These are phyloP conservation scores for Talaromyces sp. DNA, from an alignment of 2,329 filamentous ascomycete genomes.

Conservation along the genomic window DNA sequence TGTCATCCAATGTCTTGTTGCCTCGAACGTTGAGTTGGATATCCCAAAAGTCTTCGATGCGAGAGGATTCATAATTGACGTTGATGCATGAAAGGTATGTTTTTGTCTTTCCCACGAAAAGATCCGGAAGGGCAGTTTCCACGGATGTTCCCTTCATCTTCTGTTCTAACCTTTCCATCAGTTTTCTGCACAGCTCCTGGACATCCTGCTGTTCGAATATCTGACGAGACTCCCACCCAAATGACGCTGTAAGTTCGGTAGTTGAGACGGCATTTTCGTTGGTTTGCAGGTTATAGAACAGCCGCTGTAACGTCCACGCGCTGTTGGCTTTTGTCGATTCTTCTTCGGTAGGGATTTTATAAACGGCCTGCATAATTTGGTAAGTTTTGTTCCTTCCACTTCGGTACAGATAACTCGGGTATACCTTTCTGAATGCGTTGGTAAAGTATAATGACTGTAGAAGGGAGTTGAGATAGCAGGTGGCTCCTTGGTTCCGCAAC, in stretches of 20 bases:
- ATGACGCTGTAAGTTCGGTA: conserved; percentile 89
- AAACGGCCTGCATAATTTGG: conserved; percentile 63
- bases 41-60: conserved; percentile 97
- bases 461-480: conserved; percentile 80
- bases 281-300: conserved; percentile 94
- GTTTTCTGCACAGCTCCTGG: conserved; percentile 88
- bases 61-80: conserved; percentile 92
- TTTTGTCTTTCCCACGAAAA: conserved; percentile 97
- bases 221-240: conserved; percentile 96
- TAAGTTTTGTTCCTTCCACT: not conserved
- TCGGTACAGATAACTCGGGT: conserved; percentile 1
- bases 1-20: conserved; percentile 87
- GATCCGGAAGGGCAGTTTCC: conserved; percentile 78
- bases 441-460: conserved; percentile 81
- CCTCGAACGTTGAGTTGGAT: conserved; percentile 94
- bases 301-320: conserved; percentile 84
- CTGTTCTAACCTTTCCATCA: conserved; percentile 96
- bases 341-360: conserved; percentile 88
- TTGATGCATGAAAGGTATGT: conserved; percentile 99
- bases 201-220: conserved; percentile 99
- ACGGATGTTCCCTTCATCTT: conserved; percentile 96
- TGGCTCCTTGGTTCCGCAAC: conserved; percentile 92
- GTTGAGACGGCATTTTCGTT: conserved; percentile 79
- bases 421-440: conserved; percentile 87
- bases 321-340: conserved; percentile 80